Evolutionary conservation across 306 rosid genomes (phyloP).

Genomic region (Sesbania bispinosa): DNA sequence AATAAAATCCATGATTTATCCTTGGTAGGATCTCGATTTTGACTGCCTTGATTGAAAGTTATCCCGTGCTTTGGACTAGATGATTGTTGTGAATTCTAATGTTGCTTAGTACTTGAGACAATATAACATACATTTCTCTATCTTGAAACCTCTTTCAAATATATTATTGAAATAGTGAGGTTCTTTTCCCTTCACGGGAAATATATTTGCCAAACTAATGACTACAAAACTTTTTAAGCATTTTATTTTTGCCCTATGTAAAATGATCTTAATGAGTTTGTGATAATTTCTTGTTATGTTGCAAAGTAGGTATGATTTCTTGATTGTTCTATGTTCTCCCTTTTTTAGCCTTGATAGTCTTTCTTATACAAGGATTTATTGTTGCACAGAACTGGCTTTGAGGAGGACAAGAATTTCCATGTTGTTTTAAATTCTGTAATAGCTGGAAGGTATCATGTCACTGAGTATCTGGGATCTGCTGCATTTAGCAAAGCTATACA

Average conservation of each 20-base stretch:
- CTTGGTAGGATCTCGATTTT: no score
- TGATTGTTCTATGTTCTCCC: background rate
- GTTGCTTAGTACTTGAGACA: no score
- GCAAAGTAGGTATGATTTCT: background rate
- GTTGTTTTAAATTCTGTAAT: constrained; percentile 90
- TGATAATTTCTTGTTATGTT: background rate
- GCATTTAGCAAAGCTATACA: constrained; percentile 99
- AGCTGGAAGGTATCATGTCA: constrained; percentile 98
- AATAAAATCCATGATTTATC: background rate
- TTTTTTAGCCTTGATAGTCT: constrained; percentile 18
- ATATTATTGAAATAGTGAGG: background rate
- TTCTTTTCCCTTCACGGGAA: background rate
- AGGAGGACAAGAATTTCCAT: constrained; percentile 99
- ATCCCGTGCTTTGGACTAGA: background rate
- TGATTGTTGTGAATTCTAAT: background rate
- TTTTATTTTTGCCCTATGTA: no score
- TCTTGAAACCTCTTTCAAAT: constrained; percentile 3
- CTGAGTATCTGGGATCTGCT: constrained; percentile 98
- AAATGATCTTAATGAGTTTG: background rate
- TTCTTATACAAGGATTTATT: constrained; percentile 40
- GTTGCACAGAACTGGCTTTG: constrained; percentile 88
- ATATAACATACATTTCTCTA: background rate
- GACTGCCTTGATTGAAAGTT: no score
- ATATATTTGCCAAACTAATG: background rate
- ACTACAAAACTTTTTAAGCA: background rate